Evolutionary conservation across 345 rosid genomes (phyloP), one percentile per base, ranked within the genome.

Genomic region (Syzygium aqueum): DNA sequence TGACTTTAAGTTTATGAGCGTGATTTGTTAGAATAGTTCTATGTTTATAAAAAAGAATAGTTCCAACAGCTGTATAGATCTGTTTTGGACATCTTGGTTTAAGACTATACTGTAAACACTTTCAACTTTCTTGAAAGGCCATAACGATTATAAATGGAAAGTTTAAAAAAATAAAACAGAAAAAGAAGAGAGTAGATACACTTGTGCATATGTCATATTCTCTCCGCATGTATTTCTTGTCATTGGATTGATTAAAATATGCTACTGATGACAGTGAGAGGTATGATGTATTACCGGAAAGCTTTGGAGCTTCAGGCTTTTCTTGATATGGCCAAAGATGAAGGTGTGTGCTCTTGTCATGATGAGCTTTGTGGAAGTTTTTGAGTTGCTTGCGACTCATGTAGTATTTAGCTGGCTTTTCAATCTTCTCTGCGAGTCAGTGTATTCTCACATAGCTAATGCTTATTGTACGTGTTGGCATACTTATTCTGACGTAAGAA

Each of bases 271-370:
- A 54, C 94, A 98, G 99, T 98, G n/a, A 92, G 99, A 92, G 99
- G 99, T 85, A 98, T 98, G 99, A 98, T 98, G 99, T 98, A 98
- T 91, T 94, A 93, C 90, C 94, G 99, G 53, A 95, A 93, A 92
- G 99, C 99, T 51, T 93, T 98, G 97, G 99, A 98, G 92, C 98
- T 98, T 87, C 99, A 98, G 92, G 97, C 99, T 86, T 98, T 98
- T 92, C 98, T 98, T 90, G 99, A 98, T 91, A 98, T 98, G 99
- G 99, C 99, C 87, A 92, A 91, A 89, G 94, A 96, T 88, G 99
- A 98, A 94, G 99, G 99, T 96, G 87, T 51, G 21, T 90, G 23
- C 78, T 86, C 77, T 86, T 51, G 90, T 30, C 77, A 57, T 56
- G 54, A 22, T 25, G 86, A 85, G 51, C 53, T 80, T 63, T 15